Base-by-base conservation (phyloP, 345 rosid genomes). In the Gossypium turneri region DNA sequence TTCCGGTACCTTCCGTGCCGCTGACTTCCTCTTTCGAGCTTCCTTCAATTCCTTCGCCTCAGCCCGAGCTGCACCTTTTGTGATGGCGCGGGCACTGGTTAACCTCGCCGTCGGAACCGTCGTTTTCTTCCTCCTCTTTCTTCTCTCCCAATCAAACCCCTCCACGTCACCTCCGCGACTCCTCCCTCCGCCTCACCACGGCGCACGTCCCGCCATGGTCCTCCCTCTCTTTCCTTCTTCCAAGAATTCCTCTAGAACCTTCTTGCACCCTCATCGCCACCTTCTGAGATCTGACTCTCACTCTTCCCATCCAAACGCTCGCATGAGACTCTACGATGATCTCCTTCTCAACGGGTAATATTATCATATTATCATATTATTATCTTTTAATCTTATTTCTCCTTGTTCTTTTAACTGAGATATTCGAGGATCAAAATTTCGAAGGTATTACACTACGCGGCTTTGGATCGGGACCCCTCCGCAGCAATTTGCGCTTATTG, bases 401-500 rank as follows among this genome's bases (percentile, higher is more conserved):
- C 7, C 60, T 51, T 67, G 19, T 17, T 22, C 61, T 45, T 44
- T 58, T 41, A 13, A 1, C 51, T 20, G 45, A 55, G 17, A 52
- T 57, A 51, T 17, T 61, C 16, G 71, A 16, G 27, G 12, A 77
- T 74, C 29, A 48, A 16, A 67, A 73, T 38, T 78, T 74, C 73
- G 45, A 72, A 93, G 97, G 76, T 94, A 94, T 79, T 95, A 95
- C 34, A 93, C 99, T 5, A 89, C 97, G 61, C 78, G 96, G 80
- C 87, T 94, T 8, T 94, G 88, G 95, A 94, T 94, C 84, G 98
- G 98, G 65, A 91, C 98, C 27, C 98, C 98, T 2, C 97, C 98
- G 4, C 98, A 94, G 86, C 85, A 56, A 79, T 94, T 94, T 76
- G 91, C 97, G 25, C 88, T 94, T 9, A 92, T 92, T 44, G 98